Conservation (phyloP, 2,329 filamentous ascomycete genomes). For the Monilinia polystroma region DNA sequence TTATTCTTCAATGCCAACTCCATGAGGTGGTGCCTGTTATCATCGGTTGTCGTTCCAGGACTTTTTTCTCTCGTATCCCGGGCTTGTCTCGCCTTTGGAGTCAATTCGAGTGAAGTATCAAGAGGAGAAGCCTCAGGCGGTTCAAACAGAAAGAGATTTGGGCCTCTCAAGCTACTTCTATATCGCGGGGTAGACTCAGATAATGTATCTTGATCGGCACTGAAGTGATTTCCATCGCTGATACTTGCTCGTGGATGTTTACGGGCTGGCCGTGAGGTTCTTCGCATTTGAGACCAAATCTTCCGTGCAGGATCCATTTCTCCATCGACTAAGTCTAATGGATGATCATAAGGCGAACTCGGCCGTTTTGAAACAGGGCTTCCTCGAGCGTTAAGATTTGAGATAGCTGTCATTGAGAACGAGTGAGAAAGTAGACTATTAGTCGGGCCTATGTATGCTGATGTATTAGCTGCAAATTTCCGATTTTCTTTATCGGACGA, state of each 20-base stretch:
- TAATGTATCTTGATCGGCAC: slow-evolving; percentile 17
- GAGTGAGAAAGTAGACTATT: slow-evolving; percentile 12
- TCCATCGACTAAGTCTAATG: neutral
- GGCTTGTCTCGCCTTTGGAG: neutral
- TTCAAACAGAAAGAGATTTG: neutral
- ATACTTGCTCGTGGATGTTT: slow-evolving; percentile 29
- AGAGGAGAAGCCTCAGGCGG: slow-evolving; percentile 26
- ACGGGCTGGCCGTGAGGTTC: slow-evolving; percentile 30
- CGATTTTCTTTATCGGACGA: slow-evolving; percentile 19
- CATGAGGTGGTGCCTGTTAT: slow-evolving; percentile 28
- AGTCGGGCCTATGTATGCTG: neutral
- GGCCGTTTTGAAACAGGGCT: slow-evolving; percentile 2
- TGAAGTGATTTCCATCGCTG: slow-evolving; percentile 32
- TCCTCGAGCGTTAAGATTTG: slow-evolving; percentile 7
- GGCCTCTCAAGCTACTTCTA: neutral
- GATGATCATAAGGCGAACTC: slow-evolving; percentile 19
- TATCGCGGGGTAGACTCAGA: neutral
- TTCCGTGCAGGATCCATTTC: slow-evolving; percentile 39
- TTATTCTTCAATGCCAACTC: slow-evolving; percentile 32
- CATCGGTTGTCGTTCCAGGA: slow-evolving; percentile 1
- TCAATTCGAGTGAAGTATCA: slow-evolving; percentile 25
- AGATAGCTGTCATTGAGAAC: slow-evolving; percentile 18
- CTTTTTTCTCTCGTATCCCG: neutral
- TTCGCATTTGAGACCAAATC: slow-evolving; percentile 40
- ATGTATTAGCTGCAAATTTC: neutral